Base-by-base conservation (phyloP, 345 rosid genomes). In the Erodium maritimum region DNA sequence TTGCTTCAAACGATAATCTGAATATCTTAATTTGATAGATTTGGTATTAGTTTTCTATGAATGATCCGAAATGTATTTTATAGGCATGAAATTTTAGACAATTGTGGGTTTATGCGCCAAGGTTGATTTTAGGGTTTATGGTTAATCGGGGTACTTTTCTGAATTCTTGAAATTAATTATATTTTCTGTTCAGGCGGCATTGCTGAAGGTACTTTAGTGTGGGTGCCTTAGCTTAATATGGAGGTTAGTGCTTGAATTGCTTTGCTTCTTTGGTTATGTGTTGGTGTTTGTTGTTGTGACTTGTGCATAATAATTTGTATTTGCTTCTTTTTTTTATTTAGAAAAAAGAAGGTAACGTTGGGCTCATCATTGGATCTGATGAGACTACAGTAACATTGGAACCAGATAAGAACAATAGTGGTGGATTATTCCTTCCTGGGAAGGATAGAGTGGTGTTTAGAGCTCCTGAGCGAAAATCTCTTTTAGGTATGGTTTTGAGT, bases 381-480 rank as follows among this genome's bases (percentile, higher is more conserved):
- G 75, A 66, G 58, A 58, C 69, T 4, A 53, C 62, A 1, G 82
- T 72, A 4, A 61, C 64, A 11, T 22, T 62, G 65, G 84, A 73
- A 57, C 66, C 79, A 20, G 84, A 80, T 50, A 59, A 61, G 53
- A 64, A 52, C 53, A 67, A 54, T 17, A 67, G 63, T 22, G 71
- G 74, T 12, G 79, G 78, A 54, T 69, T 79, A 19, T 66, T 62
- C 67, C 19, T 72, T 17, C 79, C 79, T 20, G 63, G 34, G 19
- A 74, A 76, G 65, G 87, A 85, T 64, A 79, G 73, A 56, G 61
- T 70, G 19, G 66, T 74, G 23, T 83, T 74, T 54, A 84, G 73
- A 71, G 79, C 86, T 52, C 76, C 90, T 2, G 84, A 75, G 68
- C 70, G 69, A 23, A 83, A 73, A 66, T 73, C 81, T 4, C 64